Evolutionary conservation across 2,329 filamentous ascomycete species (phyloP).

Genomic region (Monosporascus sp.): DNA sequence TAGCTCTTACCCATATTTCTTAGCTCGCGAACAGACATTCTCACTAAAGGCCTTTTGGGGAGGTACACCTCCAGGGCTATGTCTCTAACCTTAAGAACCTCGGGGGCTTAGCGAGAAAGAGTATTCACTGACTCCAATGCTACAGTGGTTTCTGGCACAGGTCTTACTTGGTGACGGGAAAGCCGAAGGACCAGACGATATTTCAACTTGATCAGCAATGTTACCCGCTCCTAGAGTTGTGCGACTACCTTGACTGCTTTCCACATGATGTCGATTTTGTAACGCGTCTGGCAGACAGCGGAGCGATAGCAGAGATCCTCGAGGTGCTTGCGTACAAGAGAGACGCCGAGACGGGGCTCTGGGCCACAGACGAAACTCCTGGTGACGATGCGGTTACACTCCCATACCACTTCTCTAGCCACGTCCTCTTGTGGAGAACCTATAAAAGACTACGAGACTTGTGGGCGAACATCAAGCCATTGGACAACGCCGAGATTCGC

Average conservation of each 20-base stretch:
- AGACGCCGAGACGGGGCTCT: conserved; percentile 6
- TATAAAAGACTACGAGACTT: not conserved
- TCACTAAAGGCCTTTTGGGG: no score
- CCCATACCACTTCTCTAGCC: conserved; percentile 14
- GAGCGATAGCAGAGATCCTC: conserved; percentile 5
- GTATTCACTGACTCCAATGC: no score
- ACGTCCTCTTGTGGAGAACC: conserved; percentile 14
- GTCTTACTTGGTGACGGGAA: conserved; percentile 14
- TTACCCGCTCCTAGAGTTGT: conserved; percentile 17
- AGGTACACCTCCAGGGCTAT: no score
- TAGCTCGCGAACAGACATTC: no score
- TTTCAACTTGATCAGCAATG: conserved; percentile 18
- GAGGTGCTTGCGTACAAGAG: conserved; percentile 1
- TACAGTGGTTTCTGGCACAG: conserved; percentile 11
- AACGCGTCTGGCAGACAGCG: conserved; percentile 1
- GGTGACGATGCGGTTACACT: conserved; percentile 11
- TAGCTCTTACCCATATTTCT: no score
- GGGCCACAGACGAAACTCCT: conserved; percentile 13
- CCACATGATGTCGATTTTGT: conserved; percentile 2
- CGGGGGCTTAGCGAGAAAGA: no score
- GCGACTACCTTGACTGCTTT: conserved; percentile 10
- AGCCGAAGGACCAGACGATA: conserved; percentile 12
- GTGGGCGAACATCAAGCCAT: not conserved
- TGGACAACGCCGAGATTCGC: not conserved
- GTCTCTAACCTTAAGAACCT: no score